Evolutionary conservation across 768 basidiomycete species (phyloP).

Genomic region (Tulasnella sp.): DNA sequence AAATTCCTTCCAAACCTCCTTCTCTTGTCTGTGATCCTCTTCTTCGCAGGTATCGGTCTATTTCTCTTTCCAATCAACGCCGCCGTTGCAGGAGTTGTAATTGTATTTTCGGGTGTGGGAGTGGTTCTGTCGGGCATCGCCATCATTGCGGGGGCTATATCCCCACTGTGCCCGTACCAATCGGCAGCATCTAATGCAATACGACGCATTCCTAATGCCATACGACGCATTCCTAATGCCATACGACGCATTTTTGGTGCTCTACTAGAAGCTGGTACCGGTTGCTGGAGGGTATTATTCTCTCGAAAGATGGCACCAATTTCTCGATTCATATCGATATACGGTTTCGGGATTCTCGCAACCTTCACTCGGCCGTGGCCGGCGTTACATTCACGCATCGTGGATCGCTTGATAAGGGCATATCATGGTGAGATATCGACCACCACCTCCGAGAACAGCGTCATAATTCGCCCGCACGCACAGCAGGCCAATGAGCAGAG

Average conservation of each 20-base stretch:
- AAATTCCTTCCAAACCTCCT: neutral
- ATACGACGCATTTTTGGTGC: too few relatives aligned
- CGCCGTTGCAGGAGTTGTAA: neutral
- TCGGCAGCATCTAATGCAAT: neutral
- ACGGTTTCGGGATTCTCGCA: too few relatives aligned
- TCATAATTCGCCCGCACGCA: too few relatives aligned
- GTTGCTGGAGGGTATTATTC: neutral
- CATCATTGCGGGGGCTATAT: neutral
- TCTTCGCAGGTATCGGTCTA: neutral
- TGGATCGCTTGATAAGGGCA: too few relatives aligned
- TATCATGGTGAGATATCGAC: too few relatives aligned
- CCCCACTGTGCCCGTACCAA: neutral
- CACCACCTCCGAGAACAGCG: too few relatives aligned
- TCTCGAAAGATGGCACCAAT: neutral
- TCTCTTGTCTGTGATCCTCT: neutral
- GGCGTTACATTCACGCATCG: too few relatives aligned
- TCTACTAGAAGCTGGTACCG: too few relatives aligned
- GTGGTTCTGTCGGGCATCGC: neutral
- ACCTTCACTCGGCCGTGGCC: too few relatives aligned
- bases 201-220: too few relatives aligned
- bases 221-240: too few relatives aligned
- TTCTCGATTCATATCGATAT: too few relatives aligned
- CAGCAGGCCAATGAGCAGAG: neutral
- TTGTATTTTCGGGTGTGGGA: constrained; percentile 5
- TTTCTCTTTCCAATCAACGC: constrained; percentile 20